Conservation (phyloP, 169 alveolate genomes). For the Babesia caballi region DNA sequence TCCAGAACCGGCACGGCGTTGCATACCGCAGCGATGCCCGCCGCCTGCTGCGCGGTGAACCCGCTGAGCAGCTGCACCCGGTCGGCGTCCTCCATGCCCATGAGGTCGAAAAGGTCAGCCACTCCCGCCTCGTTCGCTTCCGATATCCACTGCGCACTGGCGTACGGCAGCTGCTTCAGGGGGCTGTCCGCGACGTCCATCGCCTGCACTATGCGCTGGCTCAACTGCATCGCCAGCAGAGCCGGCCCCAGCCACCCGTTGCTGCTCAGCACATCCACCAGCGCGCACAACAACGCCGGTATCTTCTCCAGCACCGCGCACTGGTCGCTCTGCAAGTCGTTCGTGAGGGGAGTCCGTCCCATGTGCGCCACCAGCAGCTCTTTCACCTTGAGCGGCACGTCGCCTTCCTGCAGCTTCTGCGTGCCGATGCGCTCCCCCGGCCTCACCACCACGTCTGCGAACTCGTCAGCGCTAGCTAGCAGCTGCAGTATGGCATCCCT, state of each 20-base stretch:
- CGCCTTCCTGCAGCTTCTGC: slow-evolving; percentile 63
- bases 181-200: slow-evolving; percentile 85
- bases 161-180: slow-evolving; percentile 91
- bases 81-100: slow-evolving; percentile 94
- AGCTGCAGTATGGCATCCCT: slow-evolving; percentile 23
- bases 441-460: slow-evolving; percentile 25
- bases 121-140: slow-evolving; percentile 83
- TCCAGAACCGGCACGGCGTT: slow-evolving; percentile 86
- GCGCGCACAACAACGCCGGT: slow-evolving; percentile 89
- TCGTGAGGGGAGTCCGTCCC: slow-evolving; percentile 83
- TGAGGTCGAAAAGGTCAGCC: slow-evolving; percentile 89
- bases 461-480: slow-evolving; percentile 71
- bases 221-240: slow-evolving; percentile 93
- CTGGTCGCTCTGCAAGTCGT: slow-evolving; percentile 81
- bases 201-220: slow-evolving; percentile 97
- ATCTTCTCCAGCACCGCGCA: slow-evolving; percentile 72
- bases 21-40: slow-evolving; percentile 84
- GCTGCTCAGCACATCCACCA: slow-evolving; percentile 96
- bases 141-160: slow-evolving; percentile 77
- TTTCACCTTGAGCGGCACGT: slow-evolving; percentile 28
- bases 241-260: slow-evolving; percentile 94
- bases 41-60: slow-evolving; percentile 79
- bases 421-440: slow-evolving; percentile 64
- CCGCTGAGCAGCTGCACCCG: slow-evolving; percentile 82
- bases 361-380: slow-evolving; percentile 85